A percentile compares a stretch with the other conserved stretches of the same genome.
Conservation (phyloP, 1,284 basidiomycete genomes). For the Coniophora puteana region DNA sequence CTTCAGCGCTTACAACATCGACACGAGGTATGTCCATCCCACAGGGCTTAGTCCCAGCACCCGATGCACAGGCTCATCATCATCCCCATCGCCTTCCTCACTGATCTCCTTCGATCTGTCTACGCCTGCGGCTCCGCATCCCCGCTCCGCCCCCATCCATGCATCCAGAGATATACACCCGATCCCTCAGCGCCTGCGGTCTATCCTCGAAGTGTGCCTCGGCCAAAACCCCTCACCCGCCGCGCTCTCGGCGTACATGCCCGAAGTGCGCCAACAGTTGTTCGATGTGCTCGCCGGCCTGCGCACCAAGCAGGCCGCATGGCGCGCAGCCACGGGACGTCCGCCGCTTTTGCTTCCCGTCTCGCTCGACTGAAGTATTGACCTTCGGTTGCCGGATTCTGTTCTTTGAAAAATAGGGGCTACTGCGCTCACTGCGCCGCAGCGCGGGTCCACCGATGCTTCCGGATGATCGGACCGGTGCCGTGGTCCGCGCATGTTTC, state of each 20-base stretch:
- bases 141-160: background rate
- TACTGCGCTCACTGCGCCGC: too few species aligned
- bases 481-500: too few species aligned
- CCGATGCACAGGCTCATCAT: too few species aligned
- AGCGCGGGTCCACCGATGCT: too few species aligned
- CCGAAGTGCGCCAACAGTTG: slow-evolving; percentile 78
- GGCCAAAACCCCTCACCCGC: slow-evolving; percentile 79
- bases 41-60: too few species aligned
- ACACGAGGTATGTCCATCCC: slow-evolving; percentile 62
- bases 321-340: slow-evolving; percentile 29
- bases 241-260: slow-evolving; percentile 73
- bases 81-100: slow-evolving; percentile 3
- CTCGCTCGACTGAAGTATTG: background rate
- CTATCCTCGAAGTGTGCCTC: slow-evolving; percentile 81
- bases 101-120: background rate
- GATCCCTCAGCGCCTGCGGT: slow-evolving; percentile 78
- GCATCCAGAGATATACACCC: slow-evolving; percentile 75
- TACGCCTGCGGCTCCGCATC: too few species aligned
- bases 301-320: slow-evolving; percentile 78
- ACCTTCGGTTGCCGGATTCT: background rate
- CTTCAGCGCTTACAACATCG: slow-evolving; percentile 76
- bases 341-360: background rate
- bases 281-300: slow-evolving; percentile 81
- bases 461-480: too few species aligned
- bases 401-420: too few species aligned